These are phyloP conservation scores for Anisogramma anomala DNA, from an alignment of 2,329 filamentous ascomycete species.

Conservation along the genomic window DNA sequence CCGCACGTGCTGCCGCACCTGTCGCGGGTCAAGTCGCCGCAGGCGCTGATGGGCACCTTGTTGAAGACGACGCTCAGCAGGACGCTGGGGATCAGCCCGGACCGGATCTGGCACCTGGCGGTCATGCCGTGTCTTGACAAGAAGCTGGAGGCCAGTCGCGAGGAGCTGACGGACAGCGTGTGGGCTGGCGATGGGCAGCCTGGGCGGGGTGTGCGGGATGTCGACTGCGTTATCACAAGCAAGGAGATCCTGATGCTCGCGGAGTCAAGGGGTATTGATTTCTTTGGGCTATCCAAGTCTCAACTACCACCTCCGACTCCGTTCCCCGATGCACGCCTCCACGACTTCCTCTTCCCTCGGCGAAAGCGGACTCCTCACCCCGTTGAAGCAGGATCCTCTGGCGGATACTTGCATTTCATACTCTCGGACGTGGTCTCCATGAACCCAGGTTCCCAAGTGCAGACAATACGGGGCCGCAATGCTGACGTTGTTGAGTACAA, in stretches of 20 bases:
- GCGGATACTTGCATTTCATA: conserved; percentile 79
- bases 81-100: conserved; percentile 58
- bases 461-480: conserved; percentile 68
- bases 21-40: conserved; percentile 83
- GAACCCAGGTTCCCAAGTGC: conserved; percentile 60
- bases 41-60: conserved; percentile 81
- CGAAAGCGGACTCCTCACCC: conserved; percentile 31
- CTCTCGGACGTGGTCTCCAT: conserved; percentile 61
- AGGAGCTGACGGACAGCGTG: conserved; percentile 72
- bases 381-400: conserved; percentile 62
- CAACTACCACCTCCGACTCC: conserved; percentile 33
- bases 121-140: conserved; percentile 99
- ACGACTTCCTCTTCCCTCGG: conserved; percentile 64
- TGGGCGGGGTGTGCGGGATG: conserved; percentile 60
- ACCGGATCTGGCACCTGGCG: conserved; percentile 84
- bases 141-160: conserved; percentile 88
- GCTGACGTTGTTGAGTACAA: conserved; percentile 81
- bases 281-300: conserved; percentile 56
- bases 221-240: conserved; percentile 96
- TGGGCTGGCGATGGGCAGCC: conserved; percentile 49
- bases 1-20: conserved; percentile 85
- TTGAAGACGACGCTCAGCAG: conserved; percentile 76
- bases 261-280: conserved; percentile 64
- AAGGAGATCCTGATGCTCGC: conserved; percentile 88
- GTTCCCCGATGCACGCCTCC: conserved; percentile 64